Conservation (phyloP, 2,329 filamentous ascomycete species). For the Nigrograna mackinnonii region DNA sequence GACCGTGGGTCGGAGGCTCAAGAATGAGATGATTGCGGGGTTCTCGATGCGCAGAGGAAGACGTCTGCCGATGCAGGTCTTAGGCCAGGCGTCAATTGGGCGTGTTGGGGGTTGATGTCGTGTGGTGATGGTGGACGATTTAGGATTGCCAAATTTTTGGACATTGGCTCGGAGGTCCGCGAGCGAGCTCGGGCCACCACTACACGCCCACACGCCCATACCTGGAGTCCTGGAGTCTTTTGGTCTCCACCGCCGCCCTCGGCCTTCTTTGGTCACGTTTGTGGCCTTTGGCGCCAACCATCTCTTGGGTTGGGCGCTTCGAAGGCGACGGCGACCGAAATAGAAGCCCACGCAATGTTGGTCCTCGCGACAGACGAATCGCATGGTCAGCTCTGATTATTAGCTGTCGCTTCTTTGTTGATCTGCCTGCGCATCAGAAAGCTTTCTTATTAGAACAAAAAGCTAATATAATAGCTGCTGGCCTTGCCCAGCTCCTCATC, state of each 20-base stretch:
- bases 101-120: background rate
- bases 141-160: background rate
- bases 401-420: background rate
- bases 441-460: too few species aligned
- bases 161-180: conserved; percentile 7
- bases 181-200: too few species aligned
- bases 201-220: too few species aligned
- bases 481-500: background rate
- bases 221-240: too few species aligned
- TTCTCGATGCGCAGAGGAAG: too few species aligned
- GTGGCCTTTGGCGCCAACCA: too few species aligned
- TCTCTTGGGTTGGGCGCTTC: conserved; percentile 40
- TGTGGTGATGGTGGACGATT: too few species aligned
- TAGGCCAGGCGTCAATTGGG: conserved; percentile 23
- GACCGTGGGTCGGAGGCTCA: too few species aligned
- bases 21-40: background rate
- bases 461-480: background rate
- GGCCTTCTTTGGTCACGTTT: too few species aligned
- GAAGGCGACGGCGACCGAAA: conserved; percentile 25
- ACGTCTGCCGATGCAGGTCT: conserved; percentile 10
- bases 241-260: too few species aligned
- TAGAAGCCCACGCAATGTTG: conserved; percentile 25
- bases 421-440: background rate
- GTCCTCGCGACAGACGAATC: background rate
- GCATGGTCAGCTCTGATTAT: too few species aligned